Base-by-base conservation (phyloP, 148 eudicot genomes). In the Rhododendron henanense region DNA sequence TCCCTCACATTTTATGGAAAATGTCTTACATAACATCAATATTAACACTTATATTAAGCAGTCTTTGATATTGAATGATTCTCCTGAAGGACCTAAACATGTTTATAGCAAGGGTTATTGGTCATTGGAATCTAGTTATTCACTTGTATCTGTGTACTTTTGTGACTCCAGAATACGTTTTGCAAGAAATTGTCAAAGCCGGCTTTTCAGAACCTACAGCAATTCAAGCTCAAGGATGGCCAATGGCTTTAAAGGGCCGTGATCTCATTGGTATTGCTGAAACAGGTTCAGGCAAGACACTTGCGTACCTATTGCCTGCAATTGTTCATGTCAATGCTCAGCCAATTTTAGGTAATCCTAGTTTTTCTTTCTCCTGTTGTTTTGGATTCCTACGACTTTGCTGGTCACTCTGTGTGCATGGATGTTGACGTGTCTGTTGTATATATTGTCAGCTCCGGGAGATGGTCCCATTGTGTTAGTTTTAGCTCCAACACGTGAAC, bases 171-270 rank as follows among this genome's bases (percentile, higher is more conserved):
- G 99, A 94, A 23, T 97, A 97, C 88, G 98, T 97, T 75, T 57
- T 97, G 88, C 93, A 97, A 89, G 99, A 97, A 91, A 90, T 97
- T 83, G 93, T 75, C 63, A 97, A 94, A 74, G 99, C 99, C 37
- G 99, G 99, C 76, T 97, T 97, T 87, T 82, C 92, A 84, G 99
- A 97, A 88, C 99, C 99, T 83, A 97, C 99, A 35, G 94, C 99
- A 28, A 97, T 97, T 90, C 99, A 97, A 91, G 95, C 99, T 91
- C 99, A 97, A 91, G 99, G 99, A 77, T 97, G 99, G 99, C 99
- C 99, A 31, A 97, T 97, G 99, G 99, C 99, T 50, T 83, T 97
- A 84, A 95, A 95, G 91, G 99, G 99, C 78, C 95, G 99, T 83
- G 99, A 97, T 91, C 96, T 97, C 76, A 94, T 97, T 88, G 99